Base-by-base conservation (phyloP, 768 basidiomycete species). In the Suillus spraguei region DNA sequence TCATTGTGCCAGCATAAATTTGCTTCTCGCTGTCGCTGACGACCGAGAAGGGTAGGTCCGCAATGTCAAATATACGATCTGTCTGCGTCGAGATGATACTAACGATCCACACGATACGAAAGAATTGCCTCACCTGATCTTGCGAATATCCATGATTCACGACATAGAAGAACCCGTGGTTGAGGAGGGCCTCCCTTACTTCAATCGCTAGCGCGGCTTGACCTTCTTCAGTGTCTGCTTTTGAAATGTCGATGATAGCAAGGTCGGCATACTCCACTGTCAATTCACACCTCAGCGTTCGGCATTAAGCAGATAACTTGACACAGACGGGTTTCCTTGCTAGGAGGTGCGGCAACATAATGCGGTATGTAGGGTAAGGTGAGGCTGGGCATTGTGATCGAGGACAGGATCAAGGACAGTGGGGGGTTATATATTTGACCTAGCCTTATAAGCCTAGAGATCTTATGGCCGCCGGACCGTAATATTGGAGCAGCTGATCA, bases 211-310 rank as follows among this genome's bases (percentile, higher is more conserved):
- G 70, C 33, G 67, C 67, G 0, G 68, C 65, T 11, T 80, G 78
- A 5, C 76, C 80, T 62, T 82, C 78, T 0, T 69, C 65, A 13
- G 77, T 82, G 1, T 64, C 59, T 1, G 75, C 77, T 56, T 76
- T 74, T 11, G 84, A 76, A 17, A 88, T 67, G 65, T 87, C 85
- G 59, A 87, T 80, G 59, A 83, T 76, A 1, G 83, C 76, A 16
- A 88, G 78, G 46, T 85, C 82, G 3, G 83, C 86, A 69, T 76
- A 82, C 24, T 81, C 78, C 70, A 81, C 80, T 82, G 63, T 28
- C 62, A 70, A 77, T 66, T 78, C 73, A 76, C 53, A 60, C 32
- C 38, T 56, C 35, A 61, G 35, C 4, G 28, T 44, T 44, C n/a
- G 56, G 5, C 32, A 8, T 33, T 1, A 55, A 11, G 36, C 7